phyloP scores from a whole-genome alignment of 192 early-diverging fungal genomes.

The Paraglomus occultum region DNA sequence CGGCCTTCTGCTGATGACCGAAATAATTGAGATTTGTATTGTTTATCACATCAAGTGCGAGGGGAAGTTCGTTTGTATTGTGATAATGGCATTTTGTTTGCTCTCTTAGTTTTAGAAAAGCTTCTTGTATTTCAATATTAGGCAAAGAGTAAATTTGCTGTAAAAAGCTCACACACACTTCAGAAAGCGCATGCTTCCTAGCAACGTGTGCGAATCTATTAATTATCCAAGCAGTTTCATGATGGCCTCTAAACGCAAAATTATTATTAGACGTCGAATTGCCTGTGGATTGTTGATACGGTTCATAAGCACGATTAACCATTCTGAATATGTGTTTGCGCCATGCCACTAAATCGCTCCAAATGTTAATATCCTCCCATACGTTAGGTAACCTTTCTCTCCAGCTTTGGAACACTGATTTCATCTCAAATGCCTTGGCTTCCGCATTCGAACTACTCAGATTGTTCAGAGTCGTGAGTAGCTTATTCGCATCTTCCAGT shows the following conservation, averaged over 20 bases:
- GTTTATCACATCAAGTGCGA: slow-evolving; percentile 96
- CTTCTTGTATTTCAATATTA: slow-evolving; percentile 99
- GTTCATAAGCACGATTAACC: slow-evolving; percentile 95
- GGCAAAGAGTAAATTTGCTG: slow-evolving; percentile 98
- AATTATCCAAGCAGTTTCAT: slow-evolving; percentile 99
- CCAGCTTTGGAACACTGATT: slow-evolving; percentile 91
- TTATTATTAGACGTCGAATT: slow-evolving; percentile 59
- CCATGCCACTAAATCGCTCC: slow-evolving; percentile 98
- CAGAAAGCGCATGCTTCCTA: slow-evolving; percentile 89
- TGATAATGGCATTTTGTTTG: slow-evolving; percentile 98
- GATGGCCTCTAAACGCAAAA: slow-evolving; percentile 95
- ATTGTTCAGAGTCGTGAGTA: slow-evolving; percentile 86
- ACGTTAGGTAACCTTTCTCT: slow-evolving; percentile 93
- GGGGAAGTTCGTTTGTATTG: slow-evolving; percentile 80
- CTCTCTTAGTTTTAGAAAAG: slow-evolving; percentile 94
- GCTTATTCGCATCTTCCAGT: slow-evolving; percentile 87
- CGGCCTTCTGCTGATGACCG: slow-evolving; percentile 85
- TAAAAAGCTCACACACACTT: slow-evolving; percentile 89
- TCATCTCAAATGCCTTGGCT: slow-evolving; percentile 81
- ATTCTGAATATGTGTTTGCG: slow-evolving; percentile 95
- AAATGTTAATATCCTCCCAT: slow-evolving; percentile 97
- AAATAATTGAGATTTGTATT: slow-evolving; percentile 99
- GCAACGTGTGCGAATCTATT: slow-evolving; percentile 98
- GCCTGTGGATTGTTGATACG: slow-evolving; percentile 60
- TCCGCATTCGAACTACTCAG: slow-evolving; percentile 52